These are phyloP conservation scores for Alternaria metachromatica DNA, from an alignment of 2,329 filamentous ascomycete genomes.

Conservation along the genomic window DNA sequence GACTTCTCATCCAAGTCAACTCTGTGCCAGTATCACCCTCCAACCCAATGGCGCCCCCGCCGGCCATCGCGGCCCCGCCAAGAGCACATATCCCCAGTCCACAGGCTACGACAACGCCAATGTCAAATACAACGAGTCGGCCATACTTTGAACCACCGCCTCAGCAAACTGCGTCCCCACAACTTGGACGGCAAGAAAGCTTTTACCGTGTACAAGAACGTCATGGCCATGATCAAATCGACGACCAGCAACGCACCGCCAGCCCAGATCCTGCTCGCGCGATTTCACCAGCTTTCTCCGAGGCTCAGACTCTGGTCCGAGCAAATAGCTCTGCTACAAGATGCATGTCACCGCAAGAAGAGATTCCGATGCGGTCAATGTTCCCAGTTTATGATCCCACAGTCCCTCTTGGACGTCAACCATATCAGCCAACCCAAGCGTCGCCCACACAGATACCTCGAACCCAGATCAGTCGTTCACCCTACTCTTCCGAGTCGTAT, in stretches of 20 bases:
- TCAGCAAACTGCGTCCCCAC: constrained; percentile 30
- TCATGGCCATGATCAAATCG: constrained; percentile 16
- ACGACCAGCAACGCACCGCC: constrained; percentile 18
- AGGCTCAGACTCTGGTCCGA: constrained; percentile 46
- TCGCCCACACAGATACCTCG: constrained; percentile 69
- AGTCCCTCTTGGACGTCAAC: constrained; percentile 69
- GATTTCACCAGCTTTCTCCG: constrained; percentile 45
- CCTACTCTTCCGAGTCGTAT: constrained; percentile 63
- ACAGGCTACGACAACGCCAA: constrained; percentile 26
- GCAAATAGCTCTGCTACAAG: constrained; percentile 46
- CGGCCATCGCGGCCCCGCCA: constrained; percentile 33
- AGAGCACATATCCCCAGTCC: constrained; percentile 36
- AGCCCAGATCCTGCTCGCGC: constrained; percentile 42
- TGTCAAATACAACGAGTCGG: constrained; percentile 21
- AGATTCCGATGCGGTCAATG: constrained; percentile 68
- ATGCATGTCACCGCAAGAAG: constrained; percentile 40
- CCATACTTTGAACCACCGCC: constrained; percentile 33
- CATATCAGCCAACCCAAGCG: constrained; percentile 72
- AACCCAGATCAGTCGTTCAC: constrained; percentile 69
- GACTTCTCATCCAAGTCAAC: constrained; percentile 50
- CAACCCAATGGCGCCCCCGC: constrained; percentile 29
- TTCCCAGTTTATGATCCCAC: constrained; percentile 77
- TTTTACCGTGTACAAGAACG: constrained; percentile 27
- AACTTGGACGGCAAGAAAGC: constrained; percentile 20
- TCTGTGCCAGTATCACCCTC: constrained; percentile 45